Evolutionary conservation across 306 rosid genomes (phyloP).

Genomic region (Prunus armeniaca): DNA sequence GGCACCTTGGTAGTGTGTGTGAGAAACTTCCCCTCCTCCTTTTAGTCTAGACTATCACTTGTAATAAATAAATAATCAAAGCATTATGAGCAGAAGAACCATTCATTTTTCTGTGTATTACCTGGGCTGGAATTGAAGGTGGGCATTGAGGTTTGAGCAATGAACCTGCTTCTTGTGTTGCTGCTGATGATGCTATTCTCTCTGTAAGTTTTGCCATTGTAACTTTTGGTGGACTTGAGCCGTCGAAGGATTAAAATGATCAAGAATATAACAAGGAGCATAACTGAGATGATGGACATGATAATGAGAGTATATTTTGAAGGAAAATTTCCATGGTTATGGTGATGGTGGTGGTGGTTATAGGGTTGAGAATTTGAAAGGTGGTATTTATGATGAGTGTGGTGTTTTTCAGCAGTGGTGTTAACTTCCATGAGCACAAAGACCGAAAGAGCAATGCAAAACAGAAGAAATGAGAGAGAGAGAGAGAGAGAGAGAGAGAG

Average conservation of each 20-base stretch:
- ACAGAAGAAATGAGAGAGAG: conserved; percentile 16
- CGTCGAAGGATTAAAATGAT: conserved; percentile 56
- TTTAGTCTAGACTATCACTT: no score
- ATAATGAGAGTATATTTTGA: conserved; percentile 53
- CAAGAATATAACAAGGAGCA: conserved; percentile 41
- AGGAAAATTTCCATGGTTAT: conserved; percentile 36
- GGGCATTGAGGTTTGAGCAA: conserved; percentile 43
- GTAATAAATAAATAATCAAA: no score
- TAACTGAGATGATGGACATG: conserved; percentile 31
- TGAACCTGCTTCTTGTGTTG: conserved; percentile 50
- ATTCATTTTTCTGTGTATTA: conserved; percentile 14
- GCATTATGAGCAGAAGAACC: no score
- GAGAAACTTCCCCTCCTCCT: no score
- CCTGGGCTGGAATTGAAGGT: conserved; percentile 73
- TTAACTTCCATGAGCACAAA: conserved; percentile 67
- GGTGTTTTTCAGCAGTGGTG: conserved; percentile 28
- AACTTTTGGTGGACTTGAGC: conserved; percentile 35
- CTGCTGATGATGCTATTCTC: conserved; percentile 35
- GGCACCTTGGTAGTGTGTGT: no score
- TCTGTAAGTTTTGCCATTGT: conserved; percentile 28
- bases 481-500: conserved; percentile 25
- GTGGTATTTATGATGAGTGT: conserved; percentile 25
- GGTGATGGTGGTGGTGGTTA: conserved; percentile 12
- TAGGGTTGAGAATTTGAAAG: conserved; percentile 30
- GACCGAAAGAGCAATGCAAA: conserved; percentile 11